phyloP scores from a whole-genome alignment of 2,329 filamentous ascomycete genomes.

The Trichoderma atroviride region DNA sequence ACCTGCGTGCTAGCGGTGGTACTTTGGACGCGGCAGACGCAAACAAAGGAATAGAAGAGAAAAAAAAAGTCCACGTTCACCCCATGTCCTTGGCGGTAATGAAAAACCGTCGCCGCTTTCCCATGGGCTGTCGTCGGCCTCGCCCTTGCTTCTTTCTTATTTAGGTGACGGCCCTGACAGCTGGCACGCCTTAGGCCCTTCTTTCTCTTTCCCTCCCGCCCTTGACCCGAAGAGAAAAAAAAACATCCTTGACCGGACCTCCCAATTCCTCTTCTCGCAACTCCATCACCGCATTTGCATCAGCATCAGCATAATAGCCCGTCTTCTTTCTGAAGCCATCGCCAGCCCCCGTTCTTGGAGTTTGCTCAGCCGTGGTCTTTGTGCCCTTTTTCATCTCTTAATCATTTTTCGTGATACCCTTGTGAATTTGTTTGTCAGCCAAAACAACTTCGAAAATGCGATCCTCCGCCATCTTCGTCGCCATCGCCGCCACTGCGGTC shows the following conservation, averaged over 20 bases:
- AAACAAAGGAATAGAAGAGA: background rate
- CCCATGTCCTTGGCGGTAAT: constrained; percentile 23
- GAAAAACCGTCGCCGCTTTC: constrained; percentile 27
- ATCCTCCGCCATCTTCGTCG: constrained; percentile 44
- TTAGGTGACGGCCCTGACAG: constrained; percentile 27
- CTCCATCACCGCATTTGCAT: constrained; percentile 26
- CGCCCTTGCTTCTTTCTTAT: constrained; percentile 28
- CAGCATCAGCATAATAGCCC: constrained; percentile 27
- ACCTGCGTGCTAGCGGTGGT: constrained; percentile 16
- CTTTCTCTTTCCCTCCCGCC: constrained; percentile 18
- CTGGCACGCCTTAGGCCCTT: constrained; percentile 19
- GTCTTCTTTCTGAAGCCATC: constrained; percentile 16
- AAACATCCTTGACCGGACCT: constrained; percentile 7
- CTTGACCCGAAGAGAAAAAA: constrained; percentile 7
- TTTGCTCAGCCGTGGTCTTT: constrained; percentile 16
- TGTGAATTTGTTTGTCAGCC: constrained; percentile 14
- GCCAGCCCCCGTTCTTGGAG: constrained; percentile 11
- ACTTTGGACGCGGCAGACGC: constrained; percentile 1
- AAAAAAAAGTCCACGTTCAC: constrained; percentile 22
- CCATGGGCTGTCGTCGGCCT: constrained; percentile 26
- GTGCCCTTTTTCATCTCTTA: constrained; percentile 9
- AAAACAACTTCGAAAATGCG: constrained; percentile 44
- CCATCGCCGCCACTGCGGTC: constrained; percentile 49
- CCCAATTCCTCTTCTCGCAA: constrained; percentile 14
- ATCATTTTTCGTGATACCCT: constrained; percentile 12